Conservation (phyloP, 2,329 filamentous ascomycete species). For the Phialocephala subalpina region DNA sequence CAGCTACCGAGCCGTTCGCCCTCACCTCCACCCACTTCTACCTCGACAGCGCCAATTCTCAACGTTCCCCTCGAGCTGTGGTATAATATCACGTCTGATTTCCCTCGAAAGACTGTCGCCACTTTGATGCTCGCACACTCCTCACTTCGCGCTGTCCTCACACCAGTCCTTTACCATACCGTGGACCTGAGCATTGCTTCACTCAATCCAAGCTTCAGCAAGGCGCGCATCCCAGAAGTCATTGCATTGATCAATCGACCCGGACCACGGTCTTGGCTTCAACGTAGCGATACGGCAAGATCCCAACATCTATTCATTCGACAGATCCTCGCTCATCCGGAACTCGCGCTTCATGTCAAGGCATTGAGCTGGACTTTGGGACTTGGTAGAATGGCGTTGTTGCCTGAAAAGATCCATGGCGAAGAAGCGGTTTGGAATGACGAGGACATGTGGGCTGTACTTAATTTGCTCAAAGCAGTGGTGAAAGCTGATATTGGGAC, state of each 20-base stretch:
- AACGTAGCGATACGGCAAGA: neutral
- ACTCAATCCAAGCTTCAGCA: neutral
- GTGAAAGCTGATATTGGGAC: constrained; percentile 3
- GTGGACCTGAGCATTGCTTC: neutral
- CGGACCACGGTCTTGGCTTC: neutral
- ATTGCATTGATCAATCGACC: too few relatives aligned
- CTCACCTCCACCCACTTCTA: neutral
- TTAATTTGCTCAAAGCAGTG: constrained; percentile 1
- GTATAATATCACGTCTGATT: neutral
- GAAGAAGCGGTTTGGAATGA: neutral
- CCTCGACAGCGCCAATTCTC: neutral
- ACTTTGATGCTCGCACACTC: neutral
- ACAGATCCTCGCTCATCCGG: neutral
- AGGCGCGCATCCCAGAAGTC: too few relatives aligned
- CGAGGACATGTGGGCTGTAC: neutral
- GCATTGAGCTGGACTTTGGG: constrained; percentile 4
- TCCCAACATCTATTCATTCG: constrained; percentile 2
- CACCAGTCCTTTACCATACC: constrained; percentile 7
- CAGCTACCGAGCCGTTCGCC: neutral
- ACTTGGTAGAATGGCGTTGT: constrained; percentile 1
- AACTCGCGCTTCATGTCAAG: neutral
- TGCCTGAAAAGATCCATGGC: neutral
- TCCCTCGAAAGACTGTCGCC: neutral
- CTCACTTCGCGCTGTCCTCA: neutral
- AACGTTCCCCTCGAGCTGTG: neutral